These are phyloP conservation scores for Annona cherimola DNA, from an alignment of 164 flowering plant species.

Conservation along the genomic window DNA sequence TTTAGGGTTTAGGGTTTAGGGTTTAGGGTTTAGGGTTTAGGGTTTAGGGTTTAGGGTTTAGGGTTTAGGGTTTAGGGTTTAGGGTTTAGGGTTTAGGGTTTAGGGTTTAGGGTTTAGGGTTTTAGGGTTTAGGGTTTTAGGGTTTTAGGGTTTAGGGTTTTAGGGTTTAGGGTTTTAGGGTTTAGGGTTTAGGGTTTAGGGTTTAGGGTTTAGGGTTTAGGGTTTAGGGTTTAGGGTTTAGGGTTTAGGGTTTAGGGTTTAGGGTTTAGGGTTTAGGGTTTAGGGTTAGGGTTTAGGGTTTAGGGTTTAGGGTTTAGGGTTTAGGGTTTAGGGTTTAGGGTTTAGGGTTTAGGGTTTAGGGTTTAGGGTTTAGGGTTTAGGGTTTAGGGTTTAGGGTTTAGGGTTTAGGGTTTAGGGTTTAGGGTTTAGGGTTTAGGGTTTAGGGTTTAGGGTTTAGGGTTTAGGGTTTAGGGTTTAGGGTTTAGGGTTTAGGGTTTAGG, in stretches of 20 bases:
- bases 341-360: too few species aligned
- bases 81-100: constrained; percentile 8
- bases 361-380: too few species aligned
- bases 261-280: constrained; percentile 5
- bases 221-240: constrained; percentile 9
- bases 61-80: constrained; percentile 12
- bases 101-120: constrained; percentile 1
- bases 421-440: too few species aligned
- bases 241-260: constrained; percentile 4
- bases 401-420: too few species aligned
- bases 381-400: too few species aligned
- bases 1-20: constrained; percentile 17
- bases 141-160: too few species aligned
- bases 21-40: constrained; percentile 4
- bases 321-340: constrained; percentile 16
- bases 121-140: too few species aligned
- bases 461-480: too few species aligned
- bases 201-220: constrained; percentile 14
- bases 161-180: too few species aligned
- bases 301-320: constrained; percentile 17
- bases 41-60: background rate
- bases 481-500: too few species aligned
- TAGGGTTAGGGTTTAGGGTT: constrained; percentile 16
- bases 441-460: too few species aligned
- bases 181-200: too few species aligned